phyloP scores from a whole-genome alignment of 2,329 filamentous ascomycete genomes.

The Xylariaceae sp. region DNA sequence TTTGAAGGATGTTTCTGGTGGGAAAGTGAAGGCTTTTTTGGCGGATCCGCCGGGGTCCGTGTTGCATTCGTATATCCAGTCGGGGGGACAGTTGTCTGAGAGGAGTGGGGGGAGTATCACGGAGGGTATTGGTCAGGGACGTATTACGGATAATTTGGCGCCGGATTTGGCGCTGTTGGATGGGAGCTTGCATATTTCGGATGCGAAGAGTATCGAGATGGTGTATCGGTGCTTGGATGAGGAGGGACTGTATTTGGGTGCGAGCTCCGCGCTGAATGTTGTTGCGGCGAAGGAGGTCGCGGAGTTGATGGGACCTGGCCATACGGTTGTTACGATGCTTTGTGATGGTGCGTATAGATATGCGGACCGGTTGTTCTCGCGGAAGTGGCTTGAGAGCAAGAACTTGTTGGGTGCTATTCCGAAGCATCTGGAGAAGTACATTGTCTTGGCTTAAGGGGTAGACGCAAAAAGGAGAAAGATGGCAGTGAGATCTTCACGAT shows the following conservation, averaged over 20 bases:
- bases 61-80: conserved; percentile 84
- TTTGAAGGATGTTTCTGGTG: conserved; percentile 75
- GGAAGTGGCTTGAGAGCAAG: conserved; percentile 86
- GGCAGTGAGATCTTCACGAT: neutral
- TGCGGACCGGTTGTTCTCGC: conserved; percentile 86
- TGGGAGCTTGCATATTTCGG: conserved; percentile 75
- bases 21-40: conserved; percentile 75
- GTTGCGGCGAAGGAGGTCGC: conserved; percentile 93
- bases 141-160: conserved; percentile 89
- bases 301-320: conserved; percentile 78
- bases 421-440: conserved; percentile 83
- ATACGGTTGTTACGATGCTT: conserved; percentile 88
- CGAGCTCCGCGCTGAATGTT: conserved; percentile 90
- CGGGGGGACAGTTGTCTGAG: conserved; percentile 77
- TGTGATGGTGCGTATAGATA: conserved; percentile 98
- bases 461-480: neutral
- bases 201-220: conserved; percentile 96
- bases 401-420: conserved; percentile 76
- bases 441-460: conserved; percentile 61
- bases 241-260: conserved; percentile 91
- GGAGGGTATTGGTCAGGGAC: conserved; percentile 94
- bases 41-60: conserved; percentile 93
- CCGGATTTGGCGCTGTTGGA: conserved; percentile 81
- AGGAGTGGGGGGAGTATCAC: conserved; percentile 84
- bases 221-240: conserved; percentile 94